phyloP scores from a whole-genome alignment of 140 eudicot genomes.

The Cichorium intybus region DNA sequence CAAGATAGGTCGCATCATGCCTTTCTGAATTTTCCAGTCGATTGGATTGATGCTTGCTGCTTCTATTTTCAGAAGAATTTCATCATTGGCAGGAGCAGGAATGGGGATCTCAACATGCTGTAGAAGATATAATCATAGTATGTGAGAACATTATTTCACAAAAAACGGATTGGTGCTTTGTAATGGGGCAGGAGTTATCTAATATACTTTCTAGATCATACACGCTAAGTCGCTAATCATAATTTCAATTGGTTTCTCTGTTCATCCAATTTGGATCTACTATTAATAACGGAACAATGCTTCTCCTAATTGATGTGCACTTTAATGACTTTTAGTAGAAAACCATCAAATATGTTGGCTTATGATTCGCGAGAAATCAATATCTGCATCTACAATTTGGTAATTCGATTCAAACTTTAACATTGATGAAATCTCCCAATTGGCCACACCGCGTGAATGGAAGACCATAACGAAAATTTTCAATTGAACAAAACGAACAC shows the following conservation, averaged over 20 bases:
- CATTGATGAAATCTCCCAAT: no score
- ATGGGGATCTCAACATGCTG: slow-evolving; percentile 84
- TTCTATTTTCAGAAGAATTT: slow-evolving; percentile 69
- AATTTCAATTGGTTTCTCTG: no score
- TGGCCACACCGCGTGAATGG: no score
- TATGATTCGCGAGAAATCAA: neutral
- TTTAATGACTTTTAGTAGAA: neutral
- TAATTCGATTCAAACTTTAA: no score
- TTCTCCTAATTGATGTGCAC: neutral
- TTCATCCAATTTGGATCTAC: neutral
- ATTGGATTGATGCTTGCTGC: slow-evolving; percentile 74
- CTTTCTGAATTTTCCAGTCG: slow-evolving; percentile 69
- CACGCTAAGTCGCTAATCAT: no score
- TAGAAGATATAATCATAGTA: neutral
- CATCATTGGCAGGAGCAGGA: slow-evolving; percentile 59
- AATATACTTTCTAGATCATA: slow-evolving; percentile 1
- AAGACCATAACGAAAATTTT: no score
- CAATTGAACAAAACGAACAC: no score
- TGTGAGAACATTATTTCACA: neutral
- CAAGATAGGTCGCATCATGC: slow-evolving; percentile 50
- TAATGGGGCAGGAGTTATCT: no score
- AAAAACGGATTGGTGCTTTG: neutral
- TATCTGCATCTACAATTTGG: neutral
- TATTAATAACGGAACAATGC: neutral
- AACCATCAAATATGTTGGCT: neutral